These are phyloP conservation scores for Microdochium paspali DNA, from an alignment of 2,329 filamentous ascomycete genomes.

Conservation along the genomic window DNA sequence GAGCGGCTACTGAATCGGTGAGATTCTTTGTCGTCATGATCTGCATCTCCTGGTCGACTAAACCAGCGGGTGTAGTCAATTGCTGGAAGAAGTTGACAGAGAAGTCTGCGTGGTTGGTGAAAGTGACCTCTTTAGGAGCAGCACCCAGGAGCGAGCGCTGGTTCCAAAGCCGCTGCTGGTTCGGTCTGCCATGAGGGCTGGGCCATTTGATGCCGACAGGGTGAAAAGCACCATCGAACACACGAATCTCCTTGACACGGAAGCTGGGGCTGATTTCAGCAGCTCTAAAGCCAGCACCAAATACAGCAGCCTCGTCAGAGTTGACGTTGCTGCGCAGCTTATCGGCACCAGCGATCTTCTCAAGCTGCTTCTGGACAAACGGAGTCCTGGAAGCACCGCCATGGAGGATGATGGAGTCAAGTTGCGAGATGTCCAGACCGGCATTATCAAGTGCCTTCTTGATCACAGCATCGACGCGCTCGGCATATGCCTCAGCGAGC, in stretches of 20 bases:
- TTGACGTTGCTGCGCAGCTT: constrained; percentile 94
- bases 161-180: constrained; percentile 76
- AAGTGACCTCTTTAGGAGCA: constrained; percentile 72
- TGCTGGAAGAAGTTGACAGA: constrained; percentile 72
- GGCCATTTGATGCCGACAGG: constrained; percentile 68
- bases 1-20: constrained; percentile 68
- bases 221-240: constrained; percentile 69
- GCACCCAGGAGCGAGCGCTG: constrained; percentile 65
- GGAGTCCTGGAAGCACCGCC: constrained; percentile 85
- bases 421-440: constrained; percentile 60
- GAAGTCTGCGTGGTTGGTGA: constrained; percentile 78
- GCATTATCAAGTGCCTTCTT: constrained; percentile 66
- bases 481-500: constrained; percentile 57
- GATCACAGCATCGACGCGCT: constrained; percentile 60
- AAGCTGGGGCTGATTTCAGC: constrained; percentile 90
- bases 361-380: constrained; percentile 85
- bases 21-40: constrained; percentile 73
- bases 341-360: constrained; percentile 61
- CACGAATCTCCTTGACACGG: constrained; percentile 92
- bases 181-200: constrained; percentile 56
- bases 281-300: constrained; percentile 90
- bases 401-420: constrained; percentile 88
- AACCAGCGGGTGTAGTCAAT: constrained; percentile 35
- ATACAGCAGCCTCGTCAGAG: constrained; percentile 90
- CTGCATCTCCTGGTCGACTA: constrained; percentile 50